A percentile compares a stretch with the other conserved stretches of the same genome.
Conservation (phyloP, 345 rosid genomes). For the Excoecaria agallocha region DNA sequence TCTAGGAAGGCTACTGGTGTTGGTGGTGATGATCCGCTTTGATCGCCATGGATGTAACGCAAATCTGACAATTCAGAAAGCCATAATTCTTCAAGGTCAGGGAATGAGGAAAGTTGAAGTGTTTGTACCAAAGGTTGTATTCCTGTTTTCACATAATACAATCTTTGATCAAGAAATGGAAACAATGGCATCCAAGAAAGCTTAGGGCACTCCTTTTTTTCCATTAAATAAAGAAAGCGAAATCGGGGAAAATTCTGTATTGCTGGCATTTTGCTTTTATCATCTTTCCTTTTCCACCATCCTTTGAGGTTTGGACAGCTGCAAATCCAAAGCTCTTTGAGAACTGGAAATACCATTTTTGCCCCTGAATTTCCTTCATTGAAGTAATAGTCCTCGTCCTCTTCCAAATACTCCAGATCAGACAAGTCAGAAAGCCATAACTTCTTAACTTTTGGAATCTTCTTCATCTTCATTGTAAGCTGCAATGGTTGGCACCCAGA, state of each 20-base stretch:
- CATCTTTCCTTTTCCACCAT: neutral
- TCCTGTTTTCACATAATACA: neutral
- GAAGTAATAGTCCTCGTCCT: neutral
- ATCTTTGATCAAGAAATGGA: slow-evolving; percentile 2
- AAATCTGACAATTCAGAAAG: too few species aligned
- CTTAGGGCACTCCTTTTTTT: neutral
- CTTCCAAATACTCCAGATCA: neutral
- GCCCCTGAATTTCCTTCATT: too few species aligned
- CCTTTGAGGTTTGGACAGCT: neutral
- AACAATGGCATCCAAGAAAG: slow-evolving; percentile 10
- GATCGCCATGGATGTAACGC: too few species aligned
- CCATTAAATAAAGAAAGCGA: slow-evolving; percentile 11
- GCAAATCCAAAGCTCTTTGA: neutral
- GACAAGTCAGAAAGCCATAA: neutral
- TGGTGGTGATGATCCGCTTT: too few species aligned
- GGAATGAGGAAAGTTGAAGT: too few species aligned
- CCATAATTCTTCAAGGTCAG: too few species aligned
- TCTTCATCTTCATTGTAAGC: neutral
- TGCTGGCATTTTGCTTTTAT: neutral
- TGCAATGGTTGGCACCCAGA: neutral
- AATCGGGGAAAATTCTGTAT: neutral
- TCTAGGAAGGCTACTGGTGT: too few species aligned
- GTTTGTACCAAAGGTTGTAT: neutral
- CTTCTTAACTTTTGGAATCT: neutral
- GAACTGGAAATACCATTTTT: neutral